Evolutionary conservation across 257 asterid species (phyloP).

Genomic region (Handroanthus guayacan): DNA sequence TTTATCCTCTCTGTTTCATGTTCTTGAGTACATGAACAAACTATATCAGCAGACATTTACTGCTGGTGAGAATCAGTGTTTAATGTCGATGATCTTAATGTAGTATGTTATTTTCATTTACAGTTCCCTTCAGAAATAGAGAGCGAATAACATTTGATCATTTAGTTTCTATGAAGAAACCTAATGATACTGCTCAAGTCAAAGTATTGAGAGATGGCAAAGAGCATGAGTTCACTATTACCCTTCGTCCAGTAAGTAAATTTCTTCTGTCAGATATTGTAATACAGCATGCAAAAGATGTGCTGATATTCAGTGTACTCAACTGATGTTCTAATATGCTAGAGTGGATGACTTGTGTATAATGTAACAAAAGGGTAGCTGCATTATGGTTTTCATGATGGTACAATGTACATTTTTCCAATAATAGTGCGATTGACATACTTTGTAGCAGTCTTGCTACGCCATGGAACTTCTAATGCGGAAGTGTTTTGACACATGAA

Average conservation of each 20-base stretch:
- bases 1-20: background rate
- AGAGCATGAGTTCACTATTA: slow-evolving; percentile 68
- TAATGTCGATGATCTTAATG: slow-evolving; percentile 25
- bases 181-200: slow-evolving; percentile 80
- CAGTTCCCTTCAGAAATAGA: slow-evolving; percentile 94
- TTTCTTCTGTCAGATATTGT: slow-evolving; percentile 1
- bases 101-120: slow-evolving; percentile 35
- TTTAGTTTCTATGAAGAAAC: slow-evolving; percentile 98
- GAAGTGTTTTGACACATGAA: no score
- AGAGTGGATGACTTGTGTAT: background rate
- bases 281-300: background rate
- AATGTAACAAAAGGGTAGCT: background rate
- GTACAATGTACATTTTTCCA: background rate
- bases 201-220: slow-evolving; percentile 79
- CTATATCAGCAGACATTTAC: slow-evolving; percentile 15
- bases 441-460: no score
- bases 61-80: slow-evolving; percentile 22
- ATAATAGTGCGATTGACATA: background rate
- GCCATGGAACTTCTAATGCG: no score
- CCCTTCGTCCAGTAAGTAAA: slow-evolving; percentile 84
- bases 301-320: background rate
- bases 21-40: background rate
- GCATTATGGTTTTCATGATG: background rate
- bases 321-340: no score
- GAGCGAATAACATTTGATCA: slow-evolving; percentile 96